Base-by-base conservation (phyloP, 2,329 filamentous ascomycete species). In the Sporothrix luriei region DNA sequence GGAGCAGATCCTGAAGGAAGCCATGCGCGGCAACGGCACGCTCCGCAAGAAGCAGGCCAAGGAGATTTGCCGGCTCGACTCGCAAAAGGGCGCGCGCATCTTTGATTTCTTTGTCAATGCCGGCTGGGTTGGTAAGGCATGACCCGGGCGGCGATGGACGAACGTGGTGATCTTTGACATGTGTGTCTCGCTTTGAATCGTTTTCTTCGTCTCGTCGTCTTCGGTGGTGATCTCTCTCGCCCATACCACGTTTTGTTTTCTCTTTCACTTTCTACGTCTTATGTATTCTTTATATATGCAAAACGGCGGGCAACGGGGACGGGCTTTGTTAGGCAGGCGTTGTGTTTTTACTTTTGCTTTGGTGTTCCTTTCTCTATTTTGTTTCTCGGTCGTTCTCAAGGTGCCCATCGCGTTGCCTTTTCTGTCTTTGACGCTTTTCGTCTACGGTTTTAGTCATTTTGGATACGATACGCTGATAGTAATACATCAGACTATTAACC, bases 81-180 rank as follows among this genome's bases (percentile, higher is more conserved):
- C 88, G 11, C 91, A 91, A 73, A 98, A 97, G 79, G 90, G 91
- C 0, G 90, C 91, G 21, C 86, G 92, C 73, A 88, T 98, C 70
- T 97, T 94, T 80, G 95, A 98, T 78, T 98, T 97, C 78, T 94
- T 97, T 81, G 91, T 97, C 72, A 92, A 93, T 77, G 90, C 89
- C 69, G 95, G 94, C 2, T 98, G 94, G 93, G 90, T 98, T 71
- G 91, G 89, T 43, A 95, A 96, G 82, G 91, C 90, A 33, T 96
- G 54, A 59, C 29, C 6, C 0, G 19, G 40, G 2, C 16, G 21
- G 40, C n/a, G 13, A 19, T 21, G 19, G 9, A 9, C 19, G 4
- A 48, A n/a, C n/a, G n/a, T n/a, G n/a, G n/a, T n/a, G n/a, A n/a
- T n/a, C n/a, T n/a, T n/a, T n/a, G n/a, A n/a, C n/a, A n/a, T n/a